Conservation (phyloP, 2,329 filamentous ascomycete genomes). For the Trichoderma sp. region DNA sequence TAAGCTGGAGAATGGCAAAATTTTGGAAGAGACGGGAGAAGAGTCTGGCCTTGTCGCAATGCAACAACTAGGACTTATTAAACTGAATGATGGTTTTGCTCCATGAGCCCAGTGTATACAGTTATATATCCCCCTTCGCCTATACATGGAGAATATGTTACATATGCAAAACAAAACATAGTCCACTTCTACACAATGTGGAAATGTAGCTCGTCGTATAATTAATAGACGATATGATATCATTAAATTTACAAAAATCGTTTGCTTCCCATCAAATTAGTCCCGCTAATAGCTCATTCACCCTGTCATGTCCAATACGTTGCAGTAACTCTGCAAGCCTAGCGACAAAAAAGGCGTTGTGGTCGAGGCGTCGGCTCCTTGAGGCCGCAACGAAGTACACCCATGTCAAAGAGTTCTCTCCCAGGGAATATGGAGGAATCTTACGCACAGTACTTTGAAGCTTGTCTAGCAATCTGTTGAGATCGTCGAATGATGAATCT, state of each 20-base stretch:
- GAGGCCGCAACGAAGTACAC: slow-evolving; percentile 5
- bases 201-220: neutral
- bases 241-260: neutral
- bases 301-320: neutral
- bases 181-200: neutral
- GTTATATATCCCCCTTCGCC: neutral
- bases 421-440: neutral
- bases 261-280: neutral
- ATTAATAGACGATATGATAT: neutral
- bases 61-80: slow-evolving; percentile 5
- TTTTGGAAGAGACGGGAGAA: slow-evolving; percentile 21
- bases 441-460: neutral
- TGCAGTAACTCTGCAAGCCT: neutral
- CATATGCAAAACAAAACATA: neutral
- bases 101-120: neutral
- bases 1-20: slow-evolving; percentile 20
- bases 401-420: slow-evolving; percentile 8
- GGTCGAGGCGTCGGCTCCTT: neutral
- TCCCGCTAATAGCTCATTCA: slow-evolving; percentile 4
- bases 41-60: slow-evolving; percentile 14
- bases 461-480: neutral
- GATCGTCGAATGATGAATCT: neutral
- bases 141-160: neutral
- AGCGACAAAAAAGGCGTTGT: slow-evolving; percentile 1
- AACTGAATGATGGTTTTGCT: slow-evolving; percentile 7